These are phyloP conservation scores for Theileria parva DNA, from an alignment of 169 alveolate species.

Conservation along the genomic window DNA sequence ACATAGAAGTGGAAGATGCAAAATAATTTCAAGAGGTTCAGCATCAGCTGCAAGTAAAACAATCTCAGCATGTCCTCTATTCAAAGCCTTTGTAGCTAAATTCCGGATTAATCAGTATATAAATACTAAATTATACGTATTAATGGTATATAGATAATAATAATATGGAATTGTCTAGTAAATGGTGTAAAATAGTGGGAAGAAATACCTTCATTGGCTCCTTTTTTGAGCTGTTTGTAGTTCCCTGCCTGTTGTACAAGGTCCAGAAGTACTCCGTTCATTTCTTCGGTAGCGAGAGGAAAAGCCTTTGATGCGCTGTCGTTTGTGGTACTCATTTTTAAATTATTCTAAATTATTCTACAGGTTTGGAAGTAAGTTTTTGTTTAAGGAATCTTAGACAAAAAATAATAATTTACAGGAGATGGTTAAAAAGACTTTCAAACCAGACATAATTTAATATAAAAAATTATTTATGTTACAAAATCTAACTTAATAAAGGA, in stretches of 20 bases:
- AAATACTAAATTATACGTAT: conserved; percentile 4
- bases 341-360: background rate
- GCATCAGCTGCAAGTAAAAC: conserved; percentile 99
- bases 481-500: too few relatives aligned
- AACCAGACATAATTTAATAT: too few relatives aligned
- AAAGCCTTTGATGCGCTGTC: conserved; percentile 82
- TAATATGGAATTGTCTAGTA: background rate
- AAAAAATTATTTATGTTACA: too few relatives aligned
- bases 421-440: too few relatives aligned
- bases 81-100: conserved; percentile 95
- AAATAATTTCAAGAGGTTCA: conserved; percentile 98
- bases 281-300: conserved; percentile 88
- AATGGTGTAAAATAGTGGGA: background rate
- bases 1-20: conserved; percentile 96
- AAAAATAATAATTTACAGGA: conserved; percentile 2
- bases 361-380: background rate
- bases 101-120: conserved; percentile 40
- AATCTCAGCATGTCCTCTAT: conserved; percentile 96
- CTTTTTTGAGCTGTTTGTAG: conserved; percentile 92
- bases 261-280: conserved; percentile 84
- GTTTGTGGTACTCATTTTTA: conserved; percentile 23
- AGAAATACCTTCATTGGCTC: conserved; percentile 88
- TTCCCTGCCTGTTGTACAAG: conserved; percentile 90
- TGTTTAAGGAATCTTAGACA: background rate
- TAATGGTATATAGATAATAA: background rate